Percentiles rank a stretch among this genome's conserved stretches.
phyloP scores from a whole-genome alignment of 345 rosid genomes.

The Syzygium oleosum region DNA sequence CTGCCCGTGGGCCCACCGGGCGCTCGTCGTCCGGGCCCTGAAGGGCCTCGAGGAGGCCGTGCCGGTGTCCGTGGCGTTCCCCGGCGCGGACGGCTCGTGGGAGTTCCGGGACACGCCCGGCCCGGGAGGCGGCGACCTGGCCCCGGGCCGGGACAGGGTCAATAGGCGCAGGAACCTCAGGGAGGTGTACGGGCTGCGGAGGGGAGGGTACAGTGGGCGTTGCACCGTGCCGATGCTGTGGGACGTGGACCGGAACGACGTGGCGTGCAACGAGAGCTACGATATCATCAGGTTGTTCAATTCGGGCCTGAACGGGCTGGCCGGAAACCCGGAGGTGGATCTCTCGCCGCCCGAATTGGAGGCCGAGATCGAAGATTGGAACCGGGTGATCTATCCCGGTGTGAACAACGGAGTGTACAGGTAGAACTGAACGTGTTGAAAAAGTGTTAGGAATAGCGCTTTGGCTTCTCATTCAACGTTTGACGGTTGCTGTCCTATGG shows the following conservation, averaged over 20 bases:
- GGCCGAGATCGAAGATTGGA: slow-evolving; percentile 61
- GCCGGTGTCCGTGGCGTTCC: slow-evolving; percentile 58
- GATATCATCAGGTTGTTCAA: slow-evolving; percentile 65
- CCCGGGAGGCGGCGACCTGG: slow-evolving; percentile 17
- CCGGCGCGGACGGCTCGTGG: slow-evolving; percentile 85
- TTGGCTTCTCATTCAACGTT: background rate
- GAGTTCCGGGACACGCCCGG: slow-evolving; percentile 28
- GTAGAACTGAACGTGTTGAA: slow-evolving; percentile 6
- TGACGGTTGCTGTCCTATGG: background rate
- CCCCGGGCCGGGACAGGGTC: slow-evolving; percentile 51
- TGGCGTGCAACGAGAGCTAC: slow-evolving; percentile 73
- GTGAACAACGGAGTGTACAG: slow-evolving; percentile 85
- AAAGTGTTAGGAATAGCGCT: background rate
- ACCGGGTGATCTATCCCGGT: slow-evolving; percentile 57
- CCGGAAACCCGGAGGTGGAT: slow-evolving; percentile 46
- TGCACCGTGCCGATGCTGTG: slow-evolving; percentile 82
- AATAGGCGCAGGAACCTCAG: slow-evolving; percentile 55
- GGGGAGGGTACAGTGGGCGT: slow-evolving; percentile 61
- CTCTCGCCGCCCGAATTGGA: slow-evolving; percentile 41
- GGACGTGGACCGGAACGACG: slow-evolving; percentile 57
- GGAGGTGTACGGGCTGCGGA: slow-evolving; percentile 53
- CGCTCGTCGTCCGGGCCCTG: slow-evolving; percentile 71
- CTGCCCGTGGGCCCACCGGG: slow-evolving; percentile 94
- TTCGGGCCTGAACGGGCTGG: slow-evolving; percentile 47
- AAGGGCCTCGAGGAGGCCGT: slow-evolving; percentile 70